Evolutionary conservation across 1,139 yeast species (phyloP).

Genomic region (Candida sojae): DNA sequence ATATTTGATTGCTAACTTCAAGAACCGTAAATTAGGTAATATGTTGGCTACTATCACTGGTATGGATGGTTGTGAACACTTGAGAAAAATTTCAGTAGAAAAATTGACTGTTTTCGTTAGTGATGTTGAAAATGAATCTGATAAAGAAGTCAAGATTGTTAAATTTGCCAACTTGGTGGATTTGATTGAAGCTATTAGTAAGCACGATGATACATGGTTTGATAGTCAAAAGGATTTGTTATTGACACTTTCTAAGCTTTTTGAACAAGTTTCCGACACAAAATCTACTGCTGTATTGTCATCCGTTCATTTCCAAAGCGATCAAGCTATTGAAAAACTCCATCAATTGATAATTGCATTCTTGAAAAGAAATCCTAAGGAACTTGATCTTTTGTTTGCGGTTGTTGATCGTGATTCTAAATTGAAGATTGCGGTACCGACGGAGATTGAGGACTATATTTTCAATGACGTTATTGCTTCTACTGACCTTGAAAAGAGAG

Average conservation of each 20-base stretch:
- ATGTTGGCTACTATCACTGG: constrained; percentile 66
- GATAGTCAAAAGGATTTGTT: constrained; percentile 51
- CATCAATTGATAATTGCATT: constrained; percentile 56
- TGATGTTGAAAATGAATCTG: constrained; percentile 46
- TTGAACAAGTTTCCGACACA: constrained; percentile 46
- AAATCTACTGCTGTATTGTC: constrained; percentile 53
- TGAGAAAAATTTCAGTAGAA: constrained; percentile 56
- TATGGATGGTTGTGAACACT: constrained; percentile 56
- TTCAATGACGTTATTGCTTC: constrained; percentile 59
- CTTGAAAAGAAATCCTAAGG: constrained; percentile 36
- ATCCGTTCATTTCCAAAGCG: constrained; percentile 69
- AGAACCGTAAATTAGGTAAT: constrained; percentile 67
- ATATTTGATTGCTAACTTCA: constrained; percentile 68
- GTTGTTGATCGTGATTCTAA: constrained; percentile 51
- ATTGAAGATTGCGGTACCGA: constrained; percentile 49
- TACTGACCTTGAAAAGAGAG: constrained; percentile 46
- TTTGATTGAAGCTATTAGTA: constrained; percentile 54
- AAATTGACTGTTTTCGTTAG: constrained; percentile 44
- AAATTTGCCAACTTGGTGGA: constrained; percentile 75
- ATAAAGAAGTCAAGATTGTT: constrained; percentile 56
- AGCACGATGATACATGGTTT: constrained; percentile 65
- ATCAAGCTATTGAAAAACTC: constrained; percentile 65
- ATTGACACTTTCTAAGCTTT: constrained; percentile 45
- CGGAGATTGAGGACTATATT: constrained; percentile 56
- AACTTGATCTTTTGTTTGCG: constrained; percentile 41